phyloP scores from a whole-genome alignment of 257 asterid species.

The Gentiana straminea region DNA sequence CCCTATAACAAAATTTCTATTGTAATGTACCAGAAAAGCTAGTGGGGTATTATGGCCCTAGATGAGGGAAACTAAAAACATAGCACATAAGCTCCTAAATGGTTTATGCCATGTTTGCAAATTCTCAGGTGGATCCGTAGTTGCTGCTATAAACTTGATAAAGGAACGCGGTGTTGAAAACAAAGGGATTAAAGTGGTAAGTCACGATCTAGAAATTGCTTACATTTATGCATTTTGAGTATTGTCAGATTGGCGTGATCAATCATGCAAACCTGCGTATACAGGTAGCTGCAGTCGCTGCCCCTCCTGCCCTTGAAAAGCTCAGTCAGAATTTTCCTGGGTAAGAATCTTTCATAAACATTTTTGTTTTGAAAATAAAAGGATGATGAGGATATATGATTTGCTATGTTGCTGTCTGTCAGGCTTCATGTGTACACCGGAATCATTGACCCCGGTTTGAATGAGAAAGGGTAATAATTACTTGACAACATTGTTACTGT shows the following conservation, averaged over 20 bases:
- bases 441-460: constrained; percentile 66
- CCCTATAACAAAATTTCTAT: no score
- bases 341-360: constrained; percentile 22
- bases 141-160: constrained; percentile 73
- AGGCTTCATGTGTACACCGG: constrained; percentile 94
- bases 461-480: constrained; percentile 77
- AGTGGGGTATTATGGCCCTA: no score
- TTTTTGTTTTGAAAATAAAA: background rate
- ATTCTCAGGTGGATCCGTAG: constrained; percentile 72
- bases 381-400: background rate
- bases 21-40: no score
- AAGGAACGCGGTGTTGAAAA: constrained; percentile 74
- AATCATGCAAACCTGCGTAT: background rate
- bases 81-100: no score
- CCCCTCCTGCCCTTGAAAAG: constrained; percentile 87
- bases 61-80: no score
- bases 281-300: constrained; percentile 81
- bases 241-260: no score
- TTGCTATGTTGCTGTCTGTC: constrained; percentile 14
- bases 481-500: background rate
- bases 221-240: background rate
- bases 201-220: constrained; percentile 17
- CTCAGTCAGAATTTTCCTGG: constrained; percentile 81
- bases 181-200: constrained; percentile 82
- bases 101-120: background rate